These are phyloP conservation scores for Phalaenopsis hybrid DNA, from an alignment of 116 monocot genomes.

Conservation along the genomic window DNA sequence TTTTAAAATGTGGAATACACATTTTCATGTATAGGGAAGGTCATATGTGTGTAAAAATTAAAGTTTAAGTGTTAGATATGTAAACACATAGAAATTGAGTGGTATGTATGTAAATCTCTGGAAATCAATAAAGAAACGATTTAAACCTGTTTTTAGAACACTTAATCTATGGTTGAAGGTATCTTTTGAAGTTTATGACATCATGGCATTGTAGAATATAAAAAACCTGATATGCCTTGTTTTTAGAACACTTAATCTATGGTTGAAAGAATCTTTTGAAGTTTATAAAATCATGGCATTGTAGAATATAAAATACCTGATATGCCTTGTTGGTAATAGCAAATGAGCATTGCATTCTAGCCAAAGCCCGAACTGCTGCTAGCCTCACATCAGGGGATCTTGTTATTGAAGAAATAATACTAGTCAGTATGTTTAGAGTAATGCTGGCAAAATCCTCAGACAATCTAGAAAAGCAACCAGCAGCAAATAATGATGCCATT, in stretches of 20 bases:
- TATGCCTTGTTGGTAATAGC: constrained; percentile 47
- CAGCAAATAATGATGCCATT: constrained; percentile 77
- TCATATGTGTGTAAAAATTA: no score
- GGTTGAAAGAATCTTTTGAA: not conserved
- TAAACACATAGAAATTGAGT: no score
- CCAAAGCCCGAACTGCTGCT: constrained; percentile 51
- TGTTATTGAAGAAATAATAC: constrained; percentile 31
- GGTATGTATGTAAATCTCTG: no score
- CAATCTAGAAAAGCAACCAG: constrained; percentile 63
- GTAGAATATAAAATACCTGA: constrained; percentile 34
- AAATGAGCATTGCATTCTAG: constrained; percentile 60
- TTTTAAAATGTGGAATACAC: no score
- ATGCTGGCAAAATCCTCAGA: constrained; percentile 80
- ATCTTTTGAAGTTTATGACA: no score
- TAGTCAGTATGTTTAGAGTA: constrained; percentile 35
- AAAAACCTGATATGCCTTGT: no score
- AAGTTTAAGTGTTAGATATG: no score
- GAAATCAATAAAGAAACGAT: no score
- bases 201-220: no score
- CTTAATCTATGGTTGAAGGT: no score
- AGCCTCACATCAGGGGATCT: constrained; percentile 36
- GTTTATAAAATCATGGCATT: not conserved
- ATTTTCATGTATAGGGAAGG: no score
- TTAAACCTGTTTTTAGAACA: no score
- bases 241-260: not conserved